Evolutionary conservation across 345 rosid genomes (phyloP).

Genomic region (Erucastrum elatum): DNA sequence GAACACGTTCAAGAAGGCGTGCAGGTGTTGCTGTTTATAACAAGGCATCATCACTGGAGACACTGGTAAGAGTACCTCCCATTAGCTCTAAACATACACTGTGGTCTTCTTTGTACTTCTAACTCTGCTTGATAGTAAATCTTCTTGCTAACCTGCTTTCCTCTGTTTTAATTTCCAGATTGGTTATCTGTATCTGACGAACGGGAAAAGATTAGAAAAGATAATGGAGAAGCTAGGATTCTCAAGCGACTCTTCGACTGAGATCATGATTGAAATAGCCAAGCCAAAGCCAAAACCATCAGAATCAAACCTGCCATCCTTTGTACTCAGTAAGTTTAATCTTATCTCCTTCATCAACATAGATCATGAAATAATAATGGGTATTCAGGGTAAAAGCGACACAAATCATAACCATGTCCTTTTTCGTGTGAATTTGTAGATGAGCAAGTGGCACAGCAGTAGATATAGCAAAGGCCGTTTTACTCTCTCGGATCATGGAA

Average conservation of each 20-base stretch:
- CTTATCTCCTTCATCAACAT: not conserved
- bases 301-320: constrained; percentile 17
- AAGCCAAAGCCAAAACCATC: constrained; percentile 40
- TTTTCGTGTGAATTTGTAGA: constrained; percentile 17
- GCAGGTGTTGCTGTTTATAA: constrained; percentile 68
- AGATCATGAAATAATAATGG: not conserved
- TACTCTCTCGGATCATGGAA: constrained; percentile 6
- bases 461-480: not conserved
- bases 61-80: constrained; percentile 45
- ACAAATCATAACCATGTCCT: constrained; percentile 1
- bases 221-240: constrained; percentile 79
- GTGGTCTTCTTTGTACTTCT: not conserved
- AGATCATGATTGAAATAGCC: constrained; percentile 44
- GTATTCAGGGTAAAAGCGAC: not conserved
- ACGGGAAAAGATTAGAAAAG: constrained; percentile 68
- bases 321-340: constrained; percentile 28
- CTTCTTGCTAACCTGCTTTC: not conserved
- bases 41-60: constrained; percentile 72
- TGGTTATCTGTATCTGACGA: constrained; percentile 78
- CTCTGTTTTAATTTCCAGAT: constrained; percentile 42
- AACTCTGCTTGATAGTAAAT: not conserved
- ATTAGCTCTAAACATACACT: not conserved
- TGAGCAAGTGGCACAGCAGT: constrained; percentile 25
- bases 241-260: constrained; percentile 52
- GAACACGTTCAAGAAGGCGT: constrained; percentile 61